phyloP scores from a whole-genome alignment of 495 filamentous ascomycete genomes.

The Niebla homalea region DNA sequence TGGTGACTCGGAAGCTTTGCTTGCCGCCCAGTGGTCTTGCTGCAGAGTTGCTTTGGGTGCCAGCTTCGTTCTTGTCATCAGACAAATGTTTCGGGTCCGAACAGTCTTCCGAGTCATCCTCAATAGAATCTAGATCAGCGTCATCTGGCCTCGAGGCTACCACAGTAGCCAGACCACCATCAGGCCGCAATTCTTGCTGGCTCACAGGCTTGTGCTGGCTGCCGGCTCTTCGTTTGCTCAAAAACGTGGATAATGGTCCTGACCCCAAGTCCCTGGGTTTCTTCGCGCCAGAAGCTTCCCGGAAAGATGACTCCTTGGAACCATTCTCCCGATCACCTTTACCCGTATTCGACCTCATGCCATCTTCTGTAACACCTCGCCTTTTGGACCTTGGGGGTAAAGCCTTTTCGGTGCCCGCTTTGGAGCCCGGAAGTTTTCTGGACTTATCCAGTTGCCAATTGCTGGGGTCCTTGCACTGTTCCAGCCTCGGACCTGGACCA shows the following conservation, averaged over 20 bases:
- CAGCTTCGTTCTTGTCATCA: not conserved
- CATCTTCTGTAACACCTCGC: no score
- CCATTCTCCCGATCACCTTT: not conserved
- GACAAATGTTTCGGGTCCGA: not conserved
- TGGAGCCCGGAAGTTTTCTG: no score
- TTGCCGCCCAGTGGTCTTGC: not conserved
- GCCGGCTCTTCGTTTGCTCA: slow-evolving; percentile 23
- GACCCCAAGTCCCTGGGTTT: slow-evolving; percentile 4
- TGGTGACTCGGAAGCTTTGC: slow-evolving; percentile 11
- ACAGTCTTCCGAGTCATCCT: slow-evolving; percentile 24
- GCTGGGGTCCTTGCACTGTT: no score
- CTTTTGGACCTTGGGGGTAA: no score
- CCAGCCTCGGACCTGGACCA: not conserved
- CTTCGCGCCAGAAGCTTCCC: slow-evolving; percentile 6
- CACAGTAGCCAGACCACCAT: not conserved
- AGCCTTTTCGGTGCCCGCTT: no score
- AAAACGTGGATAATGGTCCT: slow-evolving; percentile 29
- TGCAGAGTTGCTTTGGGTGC: not conserved
- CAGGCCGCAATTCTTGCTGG: not conserved
- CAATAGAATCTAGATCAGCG: slow-evolving; percentile 27
- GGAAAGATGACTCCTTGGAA: slow-evolving; percentile 9
- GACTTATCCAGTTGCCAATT: no score
- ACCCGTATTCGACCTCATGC: no score
- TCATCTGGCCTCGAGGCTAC: slow-evolving; percentile 10
- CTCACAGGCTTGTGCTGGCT: not conserved